These are phyloP conservation scores for Corymbia citriodora DNA, from an alignment of 441 rosid species.

Conservation along the genomic window DNA sequence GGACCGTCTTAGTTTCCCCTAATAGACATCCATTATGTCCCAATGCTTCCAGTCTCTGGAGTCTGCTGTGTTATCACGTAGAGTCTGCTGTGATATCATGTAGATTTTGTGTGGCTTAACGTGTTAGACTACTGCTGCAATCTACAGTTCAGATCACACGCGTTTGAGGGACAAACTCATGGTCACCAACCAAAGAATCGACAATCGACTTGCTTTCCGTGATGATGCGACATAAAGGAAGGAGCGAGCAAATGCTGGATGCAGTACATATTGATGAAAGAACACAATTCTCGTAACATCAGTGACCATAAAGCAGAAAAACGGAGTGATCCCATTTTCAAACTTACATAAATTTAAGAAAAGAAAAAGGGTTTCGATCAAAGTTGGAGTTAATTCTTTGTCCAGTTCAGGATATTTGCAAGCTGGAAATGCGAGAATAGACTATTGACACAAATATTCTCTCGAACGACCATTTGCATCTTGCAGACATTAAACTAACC, in stretches of 20 bases:
- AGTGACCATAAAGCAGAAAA: background rate
- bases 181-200: background rate
- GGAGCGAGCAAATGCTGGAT: background rate
- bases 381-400: background rate
- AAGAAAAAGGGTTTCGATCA: no score
- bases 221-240: background rate
- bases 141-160: background rate
- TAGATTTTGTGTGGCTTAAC: background rate
- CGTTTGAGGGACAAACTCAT: background rate
- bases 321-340: background rate
- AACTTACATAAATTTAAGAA: no score
- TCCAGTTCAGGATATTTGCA: background rate
- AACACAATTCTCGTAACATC: background rate
- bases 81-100: background rate
- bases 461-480: background rate
- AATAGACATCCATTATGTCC: background rate
- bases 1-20: background rate
- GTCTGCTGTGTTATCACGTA: background rate
- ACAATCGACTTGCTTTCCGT: background rate
- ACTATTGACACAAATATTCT: background rate
- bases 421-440: background rate
- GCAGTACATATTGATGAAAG: background rate
- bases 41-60: background rate
- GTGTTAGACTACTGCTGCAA: background rate
- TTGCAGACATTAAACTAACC: background rate